Base-by-base conservation (phyloP, 495 filamentous ascomycete species). In the Aspergillus nidulans region DNA sequence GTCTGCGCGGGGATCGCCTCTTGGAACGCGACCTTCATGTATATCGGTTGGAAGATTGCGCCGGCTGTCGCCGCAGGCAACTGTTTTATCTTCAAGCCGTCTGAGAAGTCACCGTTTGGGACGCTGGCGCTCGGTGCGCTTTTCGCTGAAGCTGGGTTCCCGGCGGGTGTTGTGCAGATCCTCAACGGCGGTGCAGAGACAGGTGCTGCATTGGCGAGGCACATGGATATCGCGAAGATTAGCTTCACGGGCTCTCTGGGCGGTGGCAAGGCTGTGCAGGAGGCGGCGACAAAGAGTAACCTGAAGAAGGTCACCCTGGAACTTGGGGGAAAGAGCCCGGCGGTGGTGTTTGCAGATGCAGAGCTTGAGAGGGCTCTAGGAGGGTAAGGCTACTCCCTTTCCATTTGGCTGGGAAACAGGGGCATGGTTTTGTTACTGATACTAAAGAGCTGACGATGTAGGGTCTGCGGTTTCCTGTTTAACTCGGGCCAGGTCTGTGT, bases 131-230 rank as follows among this genome's bases (percentile, higher is more conserved):
- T 56, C 4, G 53, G 53, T 1, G 32, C 26, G 1, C 8, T 96
- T 41, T 78, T 94, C 64, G 84, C 83, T 63, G 85, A 94, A 67
- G 89, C 89, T 25, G 91, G 91, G 0, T 95, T 95, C 71, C 91
- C 91, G 19, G 85, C 91, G 2, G 91, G 91, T 6, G 91, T 95
- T 7, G 74, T 95, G 54, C 92, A 96, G 60, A 82, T 95, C 56
- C 70, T 94, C 58, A 91, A 91, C 62, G 91, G 91, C 1, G 75
- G 85, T 63, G 87, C 87, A 48, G 77, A 69, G 44, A 83, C 81
- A 10, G 87, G 88, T 1, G 89, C 56, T 0, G 6, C 46, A 1
- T 40, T 66, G 0, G 53, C 63, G 12, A 1, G 15, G 1, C 63
- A 66, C 24, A 55, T 56, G 55, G 26, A 42, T 9, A 46, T 66